Conservation (phyloP, 2,329 filamentous ascomycete genomes). For the Cladosporium sp. region DNA sequence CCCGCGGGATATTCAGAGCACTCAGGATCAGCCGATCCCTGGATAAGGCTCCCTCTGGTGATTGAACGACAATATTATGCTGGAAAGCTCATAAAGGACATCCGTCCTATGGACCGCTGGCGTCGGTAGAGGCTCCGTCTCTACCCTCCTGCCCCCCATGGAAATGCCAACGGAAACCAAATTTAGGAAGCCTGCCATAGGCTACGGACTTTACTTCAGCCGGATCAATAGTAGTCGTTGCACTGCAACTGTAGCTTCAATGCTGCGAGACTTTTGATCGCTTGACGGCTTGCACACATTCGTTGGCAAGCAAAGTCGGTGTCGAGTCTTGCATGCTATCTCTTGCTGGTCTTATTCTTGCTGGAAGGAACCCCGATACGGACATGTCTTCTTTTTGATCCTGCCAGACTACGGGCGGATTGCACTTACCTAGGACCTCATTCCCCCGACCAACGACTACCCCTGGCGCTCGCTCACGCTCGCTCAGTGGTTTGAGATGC, state of each 20-base stretch:
- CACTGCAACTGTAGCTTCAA: constrained; percentile 8
- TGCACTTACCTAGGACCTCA: background rate
- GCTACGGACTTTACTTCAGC: background rate
- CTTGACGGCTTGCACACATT: constrained; percentile 12
- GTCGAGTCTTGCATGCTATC: background rate
- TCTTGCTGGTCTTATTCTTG: background rate
- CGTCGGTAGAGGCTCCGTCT: background rate
- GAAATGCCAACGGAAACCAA: background rate
- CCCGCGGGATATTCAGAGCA: background rate
- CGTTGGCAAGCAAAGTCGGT: constrained; percentile 10
- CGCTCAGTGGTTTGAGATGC: too few species aligned
- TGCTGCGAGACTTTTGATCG: background rate
- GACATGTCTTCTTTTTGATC: background rate
- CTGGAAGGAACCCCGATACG: background rate
- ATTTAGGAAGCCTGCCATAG: background rate
- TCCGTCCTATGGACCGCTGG: too few species aligned
- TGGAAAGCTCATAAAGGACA: too few species aligned
- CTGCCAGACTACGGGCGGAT: background rate
- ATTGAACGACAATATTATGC: too few species aligned
- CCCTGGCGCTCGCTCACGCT: background rate
- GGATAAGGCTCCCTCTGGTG: too few species aligned
- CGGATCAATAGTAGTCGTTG: constrained; percentile 11
- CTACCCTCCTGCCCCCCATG: background rate
- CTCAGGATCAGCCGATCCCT: too few species aligned
- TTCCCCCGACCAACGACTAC: too few species aligned